Conservation (phyloP, 345 rosid species). For the Streptanthus diversifolius region DNA sequence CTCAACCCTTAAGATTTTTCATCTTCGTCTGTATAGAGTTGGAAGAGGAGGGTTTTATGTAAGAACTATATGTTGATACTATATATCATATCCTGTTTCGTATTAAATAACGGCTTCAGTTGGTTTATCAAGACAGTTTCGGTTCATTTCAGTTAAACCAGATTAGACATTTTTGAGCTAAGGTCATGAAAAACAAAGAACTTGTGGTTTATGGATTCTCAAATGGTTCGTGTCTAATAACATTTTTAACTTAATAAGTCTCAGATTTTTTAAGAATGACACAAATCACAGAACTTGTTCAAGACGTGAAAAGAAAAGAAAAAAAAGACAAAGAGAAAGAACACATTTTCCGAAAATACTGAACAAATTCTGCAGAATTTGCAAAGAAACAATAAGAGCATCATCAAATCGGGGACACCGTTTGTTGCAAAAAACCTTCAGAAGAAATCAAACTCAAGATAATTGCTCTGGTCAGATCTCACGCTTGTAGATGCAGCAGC, state of each 20-base stretch:
- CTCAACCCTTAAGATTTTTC: background rate
- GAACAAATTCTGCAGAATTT: constrained; percentile 14
- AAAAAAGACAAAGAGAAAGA: background rate
- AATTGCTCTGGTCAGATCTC: constrained; percentile 54
- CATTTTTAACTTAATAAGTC: constrained; percentile 7
- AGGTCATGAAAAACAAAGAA: background rate
- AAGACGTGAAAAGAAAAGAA: background rate
- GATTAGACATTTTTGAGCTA: background rate
- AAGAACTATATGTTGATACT: constrained; percentile 19
- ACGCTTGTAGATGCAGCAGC: constrained; percentile 43
- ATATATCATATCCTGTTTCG: background rate
- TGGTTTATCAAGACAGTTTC: background rate
- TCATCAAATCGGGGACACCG: constrained; percentile 11
- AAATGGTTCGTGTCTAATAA: constrained; percentile 15
- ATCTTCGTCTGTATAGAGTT: constrained; percentile 2
- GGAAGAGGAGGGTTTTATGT: constrained; percentile 8
- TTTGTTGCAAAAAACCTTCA: constrained; percentile 24
- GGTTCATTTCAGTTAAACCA: background rate
- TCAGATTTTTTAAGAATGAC: constrained; percentile 26
- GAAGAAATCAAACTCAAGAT: constrained; percentile 78
- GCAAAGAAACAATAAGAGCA: constrained; percentile 23
- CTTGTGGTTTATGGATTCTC: background rate
- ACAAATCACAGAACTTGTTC: constrained; percentile 30
- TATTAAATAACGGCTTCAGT: background rate
- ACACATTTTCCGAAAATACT: constrained; percentile 21